Evolutionary conservation across 345 rosid genomes (phyloP).

Genomic region (Sonneratia caseolaris): DNA sequence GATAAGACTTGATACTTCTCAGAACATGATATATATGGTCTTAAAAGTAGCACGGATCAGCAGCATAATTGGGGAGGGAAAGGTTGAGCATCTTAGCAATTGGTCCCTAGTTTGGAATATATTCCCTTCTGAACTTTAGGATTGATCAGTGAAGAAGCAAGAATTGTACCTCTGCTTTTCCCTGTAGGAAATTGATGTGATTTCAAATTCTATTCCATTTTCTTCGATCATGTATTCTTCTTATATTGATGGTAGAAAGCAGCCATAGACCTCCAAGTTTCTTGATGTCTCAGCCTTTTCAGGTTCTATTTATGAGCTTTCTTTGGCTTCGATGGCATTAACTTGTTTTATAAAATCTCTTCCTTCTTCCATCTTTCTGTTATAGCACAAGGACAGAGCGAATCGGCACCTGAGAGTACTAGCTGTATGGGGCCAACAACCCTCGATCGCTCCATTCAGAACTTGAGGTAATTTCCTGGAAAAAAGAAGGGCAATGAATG

Average conservation of each 20-base stretch:
- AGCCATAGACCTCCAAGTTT: not conserved
- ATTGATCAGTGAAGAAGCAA: slow-evolving; percentile 6
- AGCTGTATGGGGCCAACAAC: slow-evolving; percentile 33
- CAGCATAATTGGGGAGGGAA: not conserved
- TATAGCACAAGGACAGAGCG: slow-evolving; percentile 35
- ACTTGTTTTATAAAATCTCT: not conserved
- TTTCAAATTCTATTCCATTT: not conserved
- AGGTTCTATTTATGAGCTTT: not conserved
- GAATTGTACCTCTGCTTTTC: slow-evolving; percentile 1
- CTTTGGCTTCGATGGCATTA: not conserved
- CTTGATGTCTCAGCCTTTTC: not conserved
- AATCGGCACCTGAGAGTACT: slow-evolving; percentile 36
- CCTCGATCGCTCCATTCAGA: slow-evolving; percentile 27
- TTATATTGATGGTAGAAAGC: not conserved
- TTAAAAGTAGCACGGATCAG: not conserved
- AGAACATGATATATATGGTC: not conserved
- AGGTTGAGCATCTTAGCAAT: slow-evolving; percentile 9
- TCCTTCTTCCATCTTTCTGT: slow-evolving; percentile 9
- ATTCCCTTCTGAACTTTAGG: slow-evolving; percentile 8
- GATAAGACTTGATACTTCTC: not conserved
- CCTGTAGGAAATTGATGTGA: not conserved
- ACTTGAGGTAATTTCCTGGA: slow-evolving; percentile 41
- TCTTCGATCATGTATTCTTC: not conserved
- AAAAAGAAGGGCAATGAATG: not conserved
- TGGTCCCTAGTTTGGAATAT: slow-evolving; percentile 10